These are phyloP conservation scores for Aspergillus sp. DNA, from an alignment of 2,329 filamentous ascomycete species.

Conservation along the genomic window DNA sequence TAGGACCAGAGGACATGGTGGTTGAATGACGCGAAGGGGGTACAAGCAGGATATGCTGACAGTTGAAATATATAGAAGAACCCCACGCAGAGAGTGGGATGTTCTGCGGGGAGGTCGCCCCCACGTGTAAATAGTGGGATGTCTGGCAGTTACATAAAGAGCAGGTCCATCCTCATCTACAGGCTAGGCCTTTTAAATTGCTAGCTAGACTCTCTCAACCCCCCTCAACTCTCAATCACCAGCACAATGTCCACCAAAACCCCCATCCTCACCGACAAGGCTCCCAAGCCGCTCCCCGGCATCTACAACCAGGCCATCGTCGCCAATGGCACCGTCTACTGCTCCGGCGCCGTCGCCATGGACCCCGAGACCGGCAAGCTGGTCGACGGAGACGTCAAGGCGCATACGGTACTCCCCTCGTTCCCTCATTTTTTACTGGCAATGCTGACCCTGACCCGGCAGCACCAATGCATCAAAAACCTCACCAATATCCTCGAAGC, in stretches of 20 bases:
- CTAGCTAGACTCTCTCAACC: not conserved
- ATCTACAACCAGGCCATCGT: conserved; percentile 54
- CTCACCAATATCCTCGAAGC: conserved; percentile 51
- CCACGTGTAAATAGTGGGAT: no score
- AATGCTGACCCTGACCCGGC: conserved; percentile 2
- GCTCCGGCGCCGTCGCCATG: conserved; percentile 54
- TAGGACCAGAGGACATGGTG: no score
- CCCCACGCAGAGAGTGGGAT: no score
- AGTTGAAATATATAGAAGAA: no score
- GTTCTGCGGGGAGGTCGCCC: no score
- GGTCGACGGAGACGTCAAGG: conserved; percentile 49
- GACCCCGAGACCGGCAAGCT: conserved; percentile 47
- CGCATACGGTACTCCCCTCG: conserved; percentile 38
- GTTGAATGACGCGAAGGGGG: no score
- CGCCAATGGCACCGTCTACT: conserved; percentile 60
- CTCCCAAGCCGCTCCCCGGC: conserved; percentile 42
- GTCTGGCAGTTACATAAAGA: no score
- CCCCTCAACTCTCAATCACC: not conserved
- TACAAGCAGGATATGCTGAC: no score
- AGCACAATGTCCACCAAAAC: conserved; percentile 28
- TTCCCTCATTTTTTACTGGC: not conserved
- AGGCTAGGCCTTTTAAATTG: no score
- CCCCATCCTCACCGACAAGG: conserved; percentile 39
- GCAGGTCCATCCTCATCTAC: no score
- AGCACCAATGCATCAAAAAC: conserved; percentile 51